Evolutionary conservation across 2,329 filamentous ascomycete species (phyloP).

Genomic region (Leptographium lundbergii): DNA sequence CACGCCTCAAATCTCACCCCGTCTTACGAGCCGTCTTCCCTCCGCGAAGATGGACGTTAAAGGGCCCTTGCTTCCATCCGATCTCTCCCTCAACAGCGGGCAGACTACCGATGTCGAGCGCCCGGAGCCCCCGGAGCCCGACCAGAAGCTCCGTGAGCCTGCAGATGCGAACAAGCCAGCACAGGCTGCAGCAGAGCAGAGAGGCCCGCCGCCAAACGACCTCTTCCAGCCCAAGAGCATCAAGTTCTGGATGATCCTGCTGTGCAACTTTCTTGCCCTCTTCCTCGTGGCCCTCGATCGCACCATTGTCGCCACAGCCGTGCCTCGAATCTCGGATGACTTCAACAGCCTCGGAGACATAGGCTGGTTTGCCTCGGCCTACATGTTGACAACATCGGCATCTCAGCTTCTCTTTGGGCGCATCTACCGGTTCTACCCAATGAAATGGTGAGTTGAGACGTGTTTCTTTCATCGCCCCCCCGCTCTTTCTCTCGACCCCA

Average conservation of each 20-base stretch:
- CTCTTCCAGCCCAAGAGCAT: constrained; percentile 39
- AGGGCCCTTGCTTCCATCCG: not conserved
- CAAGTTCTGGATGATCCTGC: constrained; percentile 42
- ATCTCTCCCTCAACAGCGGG: not conserved
- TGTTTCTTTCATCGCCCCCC: not conserved
- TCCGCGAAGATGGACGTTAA: not conserved
- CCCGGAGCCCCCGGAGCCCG: not conserved
- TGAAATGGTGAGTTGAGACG: constrained; percentile 25
- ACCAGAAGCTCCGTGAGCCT: constrained; percentile 2
- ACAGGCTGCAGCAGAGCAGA: constrained; percentile 3
- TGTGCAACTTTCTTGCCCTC: constrained; percentile 40
- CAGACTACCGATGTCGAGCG: constrained; percentile 6
- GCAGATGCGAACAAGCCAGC: constrained; percentile 16
- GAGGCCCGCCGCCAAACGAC: constrained; percentile 15
- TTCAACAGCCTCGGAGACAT: constrained; percentile 47
- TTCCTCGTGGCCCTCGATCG: constrained; percentile 46
- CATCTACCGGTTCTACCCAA: constrained; percentile 40
- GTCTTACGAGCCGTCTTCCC: not conserved
- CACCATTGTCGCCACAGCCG: constrained; percentile 43
- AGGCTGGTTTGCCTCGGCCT: constrained; percentile 51
- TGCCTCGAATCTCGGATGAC: constrained; percentile 42
- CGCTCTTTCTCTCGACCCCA: not conserved
- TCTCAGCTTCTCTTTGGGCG: constrained; percentile 40
- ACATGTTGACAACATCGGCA: constrained; percentile 47
- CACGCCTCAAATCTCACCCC: not conserved